These are phyloP conservation scores for Thamnidium elegans DNA, from an alignment of 192 early-diverging fungal genomes.

Conservation along the genomic window DNA sequence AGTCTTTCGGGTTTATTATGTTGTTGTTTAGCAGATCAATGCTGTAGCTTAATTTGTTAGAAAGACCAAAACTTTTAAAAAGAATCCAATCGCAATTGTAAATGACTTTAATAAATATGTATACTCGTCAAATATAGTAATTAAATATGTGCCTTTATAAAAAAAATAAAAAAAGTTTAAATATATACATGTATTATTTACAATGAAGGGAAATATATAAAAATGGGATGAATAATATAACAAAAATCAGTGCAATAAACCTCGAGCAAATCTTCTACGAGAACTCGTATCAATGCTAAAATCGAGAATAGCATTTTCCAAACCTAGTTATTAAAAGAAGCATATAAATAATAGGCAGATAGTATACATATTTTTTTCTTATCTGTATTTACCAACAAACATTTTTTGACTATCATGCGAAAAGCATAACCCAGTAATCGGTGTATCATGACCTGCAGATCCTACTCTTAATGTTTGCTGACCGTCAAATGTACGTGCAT, in stretches of 20 bases:
- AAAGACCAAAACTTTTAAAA: no score
- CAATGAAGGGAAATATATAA: not conserved
- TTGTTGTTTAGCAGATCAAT: no score
- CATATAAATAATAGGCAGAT: not conserved
- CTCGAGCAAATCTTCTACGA: conserved; percentile 78
- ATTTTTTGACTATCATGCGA: conserved; percentile 78
- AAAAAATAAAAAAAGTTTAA: no score
- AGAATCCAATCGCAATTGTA: no score
- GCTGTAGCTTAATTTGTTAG: no score
- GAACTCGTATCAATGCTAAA: conserved; percentile 77
- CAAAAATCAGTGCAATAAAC: conserved; percentile 63
- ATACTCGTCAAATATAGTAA: no score
- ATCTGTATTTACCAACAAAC: conserved; percentile 76
- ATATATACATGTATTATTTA: no score
- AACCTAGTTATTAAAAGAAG: conserved; percentile 43
- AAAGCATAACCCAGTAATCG: conserved; percentile 85
- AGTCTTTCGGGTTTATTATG: no score
- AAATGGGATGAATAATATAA: no score
- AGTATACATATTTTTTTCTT: not conserved
- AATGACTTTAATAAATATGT: no score
- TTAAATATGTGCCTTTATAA: no score
- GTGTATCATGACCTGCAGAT: conserved; percentile 59
- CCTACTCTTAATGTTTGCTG: conserved; percentile 80
- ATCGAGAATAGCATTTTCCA: conserved; percentile 82
- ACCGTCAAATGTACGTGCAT: conserved; percentile 83